phyloP scores from a whole-genome alignment of 169 alveolate species.

The Babesia ovata region DNA sequence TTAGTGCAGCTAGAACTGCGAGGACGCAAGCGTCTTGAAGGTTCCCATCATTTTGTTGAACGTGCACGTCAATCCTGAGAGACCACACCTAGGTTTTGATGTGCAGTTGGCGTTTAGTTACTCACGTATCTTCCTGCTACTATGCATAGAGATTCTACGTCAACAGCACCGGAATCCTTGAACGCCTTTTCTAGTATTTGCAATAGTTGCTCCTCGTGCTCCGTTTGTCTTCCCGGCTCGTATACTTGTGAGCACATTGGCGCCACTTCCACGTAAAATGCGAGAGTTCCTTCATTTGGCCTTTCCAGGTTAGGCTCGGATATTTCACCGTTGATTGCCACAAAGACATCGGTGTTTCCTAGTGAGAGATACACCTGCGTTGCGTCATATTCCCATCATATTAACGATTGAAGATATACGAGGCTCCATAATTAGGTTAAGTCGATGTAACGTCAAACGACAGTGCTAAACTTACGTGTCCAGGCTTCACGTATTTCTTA shows the following conservation, averaged over 20 bases:
- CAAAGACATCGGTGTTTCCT: constrained; percentile 65
- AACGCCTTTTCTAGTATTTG: constrained; percentile 50
- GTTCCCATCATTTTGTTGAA: constrained; percentile 71
- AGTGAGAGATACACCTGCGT: constrained; percentile 42
- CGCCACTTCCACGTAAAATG: constrained; percentile 41
- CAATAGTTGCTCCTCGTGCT: constrained; percentile 34
- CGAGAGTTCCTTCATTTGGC: constrained; percentile 68
- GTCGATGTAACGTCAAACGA: background rate
- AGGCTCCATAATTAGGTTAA: background rate
- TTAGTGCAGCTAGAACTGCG: constrained; percentile 64
- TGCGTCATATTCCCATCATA: background rate
- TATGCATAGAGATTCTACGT: constrained; percentile 69
- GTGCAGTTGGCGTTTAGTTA: background rate
- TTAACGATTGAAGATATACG: background rate
- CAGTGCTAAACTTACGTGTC: constrained; percentile 22
- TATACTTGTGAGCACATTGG: constrained; percentile 42
- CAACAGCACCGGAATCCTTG: constrained; percentile 68
- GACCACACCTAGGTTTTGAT: constrained; percentile 62
- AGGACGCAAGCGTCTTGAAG: constrained; percentile 62
- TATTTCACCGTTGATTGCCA: constrained; percentile 45
- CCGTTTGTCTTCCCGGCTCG: constrained; percentile 59
- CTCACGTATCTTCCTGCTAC: constrained; percentile 62
- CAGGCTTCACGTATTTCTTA: constrained; percentile 24
- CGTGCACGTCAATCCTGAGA: constrained; percentile 64
- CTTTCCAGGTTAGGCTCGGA: constrained; percentile 62